Evolutionary conservation across 768 basidiomycete genomes (phyloP).

Genomic region (Psilocybe subaeruginosa): DNA sequence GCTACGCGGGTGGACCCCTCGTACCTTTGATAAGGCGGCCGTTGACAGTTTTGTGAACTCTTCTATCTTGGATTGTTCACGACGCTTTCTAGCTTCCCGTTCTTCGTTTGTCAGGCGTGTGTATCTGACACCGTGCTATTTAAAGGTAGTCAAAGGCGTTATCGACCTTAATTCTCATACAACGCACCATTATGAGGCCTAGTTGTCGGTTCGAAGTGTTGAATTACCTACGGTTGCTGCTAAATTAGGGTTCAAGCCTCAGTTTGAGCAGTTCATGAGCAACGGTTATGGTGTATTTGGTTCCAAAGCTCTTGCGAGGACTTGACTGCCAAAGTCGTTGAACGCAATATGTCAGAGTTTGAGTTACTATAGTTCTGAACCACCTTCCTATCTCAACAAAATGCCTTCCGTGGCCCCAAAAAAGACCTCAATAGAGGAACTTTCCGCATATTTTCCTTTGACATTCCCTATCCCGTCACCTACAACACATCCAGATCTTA

Average conservation of each 20-base stretch:
- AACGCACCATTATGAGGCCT: constrained; percentile 11
- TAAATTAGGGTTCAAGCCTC: background rate
- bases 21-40: constrained; percentile 66
- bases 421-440: constrained; percentile 47
- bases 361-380: background rate
- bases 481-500: constrained; percentile 72
- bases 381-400: constrained; percentile 19
- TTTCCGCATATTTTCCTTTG: constrained; percentile 72
- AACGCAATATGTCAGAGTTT: background rate
- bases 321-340: too few species aligned
- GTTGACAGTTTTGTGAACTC: constrained; percentile 72
- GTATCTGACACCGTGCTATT: constrained; percentile 76
- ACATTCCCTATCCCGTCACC: constrained; percentile 86
- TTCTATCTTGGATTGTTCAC: constrained; percentile 75
- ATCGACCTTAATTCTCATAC: background rate
- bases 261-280: background rate
- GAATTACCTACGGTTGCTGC: background rate
- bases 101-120: constrained; percentile 59
- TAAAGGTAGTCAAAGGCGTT: background rate
- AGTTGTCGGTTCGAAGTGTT: background rate
- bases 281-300: too few species aligned
- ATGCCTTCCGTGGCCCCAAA: constrained; percentile 64
- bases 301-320: too few species aligned
- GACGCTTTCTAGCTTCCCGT: constrained; percentile 65
- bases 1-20: constrained; percentile 22